Evolutionary conservation across 2,329 filamentous ascomycete genomes (phyloP).

Genomic region (Colletotrichum agaves): DNA sequence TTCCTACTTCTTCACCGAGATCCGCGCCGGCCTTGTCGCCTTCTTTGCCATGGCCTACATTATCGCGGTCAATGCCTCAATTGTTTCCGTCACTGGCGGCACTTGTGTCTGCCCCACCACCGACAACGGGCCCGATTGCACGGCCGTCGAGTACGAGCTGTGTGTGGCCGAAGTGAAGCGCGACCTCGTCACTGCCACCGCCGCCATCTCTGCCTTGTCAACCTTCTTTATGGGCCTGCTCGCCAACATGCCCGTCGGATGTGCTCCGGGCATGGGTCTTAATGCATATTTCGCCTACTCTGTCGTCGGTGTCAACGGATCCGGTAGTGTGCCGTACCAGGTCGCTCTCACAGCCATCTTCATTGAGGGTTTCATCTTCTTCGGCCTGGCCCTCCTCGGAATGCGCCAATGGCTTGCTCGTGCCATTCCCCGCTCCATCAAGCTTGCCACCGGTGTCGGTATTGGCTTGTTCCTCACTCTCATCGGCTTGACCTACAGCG

Average conservation of each 20-base stretch:
- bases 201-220: conserved; percentile 81
- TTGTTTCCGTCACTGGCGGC: conserved; percentile 73
- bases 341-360: conserved; percentile 88
- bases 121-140: conserved; percentile 63
- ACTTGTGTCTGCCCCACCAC: conserved; percentile 76
- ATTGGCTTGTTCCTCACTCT: conserved; percentile 86
- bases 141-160: conserved; percentile 69
- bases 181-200: conserved; percentile 86
- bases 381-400: conserved; percentile 80
- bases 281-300: conserved; percentile 91
- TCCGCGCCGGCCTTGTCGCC: conserved; percentile 84
- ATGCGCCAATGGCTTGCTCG: conserved; percentile 90
- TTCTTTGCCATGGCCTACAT: conserved; percentile 74
- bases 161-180: conserved; percentile 74
- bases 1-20: conserved; percentile 83
- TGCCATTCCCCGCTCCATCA: conserved; percentile 85
- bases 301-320: conserved; percentile 77
- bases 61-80: conserved; percentile 63
- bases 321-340: conserved; percentile 76
- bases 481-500: conserved; percentile 81
- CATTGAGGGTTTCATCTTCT: conserved; percentile 87
- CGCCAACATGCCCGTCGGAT: conserved; percentile 71
- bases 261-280: conserved; percentile 65
- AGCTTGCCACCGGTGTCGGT: conserved; percentile 85
- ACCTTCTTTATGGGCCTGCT: conserved; percentile 88